phyloP scores from a whole-genome alignment of 805 yeast species.

The Scheffersomyces coipomensis region DNA sequence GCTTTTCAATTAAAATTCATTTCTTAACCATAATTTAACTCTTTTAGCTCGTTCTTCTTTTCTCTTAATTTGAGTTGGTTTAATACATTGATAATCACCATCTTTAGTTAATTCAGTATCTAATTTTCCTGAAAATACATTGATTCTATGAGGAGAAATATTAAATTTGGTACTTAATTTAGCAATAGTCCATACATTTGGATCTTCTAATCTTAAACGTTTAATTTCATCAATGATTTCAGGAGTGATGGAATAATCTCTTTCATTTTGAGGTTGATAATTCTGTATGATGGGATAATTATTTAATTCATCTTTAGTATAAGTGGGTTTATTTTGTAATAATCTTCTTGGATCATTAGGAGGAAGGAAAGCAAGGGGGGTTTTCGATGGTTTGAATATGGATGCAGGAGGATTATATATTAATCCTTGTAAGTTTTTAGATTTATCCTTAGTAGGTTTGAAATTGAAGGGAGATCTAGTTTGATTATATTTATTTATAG shows the following conservation, averaged over 20 bases:
- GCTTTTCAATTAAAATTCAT: conserved; percentile 34
- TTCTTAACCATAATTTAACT: conserved; percentile 62
- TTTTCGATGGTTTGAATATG: conserved; percentile 42
- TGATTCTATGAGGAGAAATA: conserved; percentile 21
- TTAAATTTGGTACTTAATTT: conserved; percentile 59
- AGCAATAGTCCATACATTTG: conserved; percentile 61
- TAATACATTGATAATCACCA: neutral
- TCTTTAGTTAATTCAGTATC: neutral
- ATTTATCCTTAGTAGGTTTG: conserved; percentile 27
- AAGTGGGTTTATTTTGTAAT: conserved; percentile 23
- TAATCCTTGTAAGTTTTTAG: conserved; percentile 54
- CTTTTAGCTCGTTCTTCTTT: conserved; percentile 54
- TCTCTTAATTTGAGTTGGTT: neutral
- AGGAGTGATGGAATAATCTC: conserved; percentile 55
- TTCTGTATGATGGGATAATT: conserved; percentile 40
- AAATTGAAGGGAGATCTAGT: conserved; percentile 66
- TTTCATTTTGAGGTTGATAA: conserved; percentile 33
- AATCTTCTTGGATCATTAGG: conserved; percentile 53
- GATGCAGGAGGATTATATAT: conserved; percentile 62
- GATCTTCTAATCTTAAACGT: conserved; percentile 54
- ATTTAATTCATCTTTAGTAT: conserved; percentile 30
- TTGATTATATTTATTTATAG: conserved; percentile 57
- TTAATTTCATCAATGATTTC: conserved; percentile 58
- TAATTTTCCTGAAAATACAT: conserved; percentile 3
- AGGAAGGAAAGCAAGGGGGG: conserved; percentile 74